A percentile compares a stretch with the other conserved stretches of the same genome.
These are phyloP conservation scores for Sugiyamaella neomexicana DNA, from an alignment of 1,139 yeast genomes.

Conservation along the genomic window DNA sequence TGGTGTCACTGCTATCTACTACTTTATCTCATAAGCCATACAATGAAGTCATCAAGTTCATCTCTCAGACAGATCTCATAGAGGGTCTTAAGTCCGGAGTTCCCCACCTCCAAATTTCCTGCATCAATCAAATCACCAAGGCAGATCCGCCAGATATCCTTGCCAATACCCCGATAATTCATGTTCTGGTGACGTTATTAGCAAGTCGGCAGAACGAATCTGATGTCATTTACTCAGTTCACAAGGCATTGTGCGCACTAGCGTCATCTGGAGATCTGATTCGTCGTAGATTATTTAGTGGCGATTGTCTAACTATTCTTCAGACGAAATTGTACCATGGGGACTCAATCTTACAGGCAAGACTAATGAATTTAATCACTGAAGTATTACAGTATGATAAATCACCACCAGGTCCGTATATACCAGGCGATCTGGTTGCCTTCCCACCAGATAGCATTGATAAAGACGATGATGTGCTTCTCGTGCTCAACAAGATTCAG, in stretches of 20 bases:
- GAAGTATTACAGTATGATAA: constrained; percentile 25
- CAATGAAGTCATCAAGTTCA: constrained; percentile 25
- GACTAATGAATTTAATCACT: constrained; percentile 30
- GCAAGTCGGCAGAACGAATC: constrained; percentile 16
- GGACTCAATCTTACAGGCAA: constrained; percentile 23
- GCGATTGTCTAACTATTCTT: constrained; percentile 23
- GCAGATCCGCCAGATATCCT: constrained; percentile 31
- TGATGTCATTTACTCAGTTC: constrained; percentile 5
- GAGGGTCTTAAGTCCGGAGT: constrained; percentile 28
- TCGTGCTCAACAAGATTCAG: constrained; percentile 27
- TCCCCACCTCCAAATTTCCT: constrained; percentile 27
- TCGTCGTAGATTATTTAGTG: constrained; percentile 31
- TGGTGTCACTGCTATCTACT: constrained; percentile 28
- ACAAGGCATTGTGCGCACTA: constrained; percentile 15
- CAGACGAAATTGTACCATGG: constrained; percentile 19
- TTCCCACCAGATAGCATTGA: constrained; percentile 21
- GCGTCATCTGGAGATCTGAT: constrained; percentile 29
- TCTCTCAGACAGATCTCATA: constrained; percentile 27
- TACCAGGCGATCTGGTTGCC: constrained; percentile 24
- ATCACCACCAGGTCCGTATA: constrained; percentile 12
- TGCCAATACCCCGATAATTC: constrained; percentile 29
- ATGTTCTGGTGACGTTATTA: constrained; percentile 24
- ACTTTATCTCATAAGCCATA: constrained; percentile 27
- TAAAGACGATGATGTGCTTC: constrained; percentile 24
- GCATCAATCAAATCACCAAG: constrained; percentile 25